These are phyloP conservation scores for Paraurostyla sp. DNA, from an alignment of 73 alveolate species.

Conservation along the genomic window DNA sequence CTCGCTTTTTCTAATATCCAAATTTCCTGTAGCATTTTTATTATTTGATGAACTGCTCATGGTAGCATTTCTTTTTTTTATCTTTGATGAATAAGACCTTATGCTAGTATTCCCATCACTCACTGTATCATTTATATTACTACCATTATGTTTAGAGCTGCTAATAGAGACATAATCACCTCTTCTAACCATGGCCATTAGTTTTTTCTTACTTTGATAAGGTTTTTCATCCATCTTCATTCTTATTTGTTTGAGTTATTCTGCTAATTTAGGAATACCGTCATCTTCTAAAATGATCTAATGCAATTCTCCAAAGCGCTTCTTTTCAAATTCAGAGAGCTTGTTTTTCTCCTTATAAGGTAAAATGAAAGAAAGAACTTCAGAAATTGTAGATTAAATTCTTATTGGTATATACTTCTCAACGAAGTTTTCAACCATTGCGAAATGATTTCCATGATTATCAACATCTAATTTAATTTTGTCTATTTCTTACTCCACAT, in stretches of 20 bases:
- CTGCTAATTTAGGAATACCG: slow-evolving; percentile 55
- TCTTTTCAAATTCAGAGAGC: slow-evolving; percentile 39
- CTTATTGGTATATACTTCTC: slow-evolving; percentile 63
- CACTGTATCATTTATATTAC: background rate
- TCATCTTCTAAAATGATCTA: slow-evolving; percentile 59
- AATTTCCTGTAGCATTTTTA: background rate
- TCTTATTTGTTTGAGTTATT: slow-evolving; percentile 45
- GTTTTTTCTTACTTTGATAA: slow-evolving; percentile 41
- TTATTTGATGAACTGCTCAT: background rate
- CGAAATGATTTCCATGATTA: slow-evolving; percentile 63
- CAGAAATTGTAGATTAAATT: slow-evolving; percentile 45
- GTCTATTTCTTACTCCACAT: slow-evolving; percentile 11
- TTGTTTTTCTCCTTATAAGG: slow-evolving; percentile 53
- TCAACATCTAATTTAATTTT: slow-evolving; percentile 32
- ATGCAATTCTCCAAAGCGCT: slow-evolving; percentile 49
- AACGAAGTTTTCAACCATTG: slow-evolving; percentile 66
- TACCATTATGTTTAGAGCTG: slow-evolving; percentile 1
- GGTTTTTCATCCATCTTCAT: slow-evolving; percentile 53
- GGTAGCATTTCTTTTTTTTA: background rate
- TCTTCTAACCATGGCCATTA: slow-evolving; percentile 49
- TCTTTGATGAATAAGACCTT: slow-evolving; percentile 2
- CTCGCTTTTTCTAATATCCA: background rate
- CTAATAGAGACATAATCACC: slow-evolving; percentile 41
- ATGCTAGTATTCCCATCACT: background rate
- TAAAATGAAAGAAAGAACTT: background rate